These are phyloP conservation scores for Staphylotrichum longicolle DNA, from an alignment of 495 filamentous ascomycete species.

Conservation along the genomic window DNA sequence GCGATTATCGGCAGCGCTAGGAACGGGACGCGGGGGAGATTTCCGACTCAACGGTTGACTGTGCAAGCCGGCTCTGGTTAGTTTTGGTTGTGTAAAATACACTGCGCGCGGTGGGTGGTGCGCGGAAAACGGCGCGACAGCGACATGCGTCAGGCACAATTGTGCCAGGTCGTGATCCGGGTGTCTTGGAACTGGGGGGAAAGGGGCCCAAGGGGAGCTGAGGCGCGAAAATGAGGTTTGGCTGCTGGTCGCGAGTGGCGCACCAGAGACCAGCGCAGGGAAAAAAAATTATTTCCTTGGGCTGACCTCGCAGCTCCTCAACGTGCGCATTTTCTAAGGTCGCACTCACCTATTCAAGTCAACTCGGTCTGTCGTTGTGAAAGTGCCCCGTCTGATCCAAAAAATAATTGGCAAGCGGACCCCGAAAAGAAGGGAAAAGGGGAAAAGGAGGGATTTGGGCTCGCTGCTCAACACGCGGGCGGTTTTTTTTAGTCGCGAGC, in stretches of 20 bases:
- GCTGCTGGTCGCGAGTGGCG: constrained; percentile 20
- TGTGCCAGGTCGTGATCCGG: constrained; percentile 9
- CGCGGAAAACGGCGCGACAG: constrained; percentile 20
- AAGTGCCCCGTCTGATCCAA: constrained; percentile 19
- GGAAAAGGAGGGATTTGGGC: constrained; percentile 25
- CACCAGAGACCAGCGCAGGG: constrained; percentile 17
- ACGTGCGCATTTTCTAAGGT: constrained; percentile 12
- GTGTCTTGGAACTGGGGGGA: constrained; percentile 14
- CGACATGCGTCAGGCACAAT: constrained; percentile 22
- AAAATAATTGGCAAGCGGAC: constrained; percentile 27
- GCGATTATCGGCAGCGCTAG: constrained; percentile 25
- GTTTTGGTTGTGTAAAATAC: constrained; percentile 14
- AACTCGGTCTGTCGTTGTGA: constrained; percentile 18
- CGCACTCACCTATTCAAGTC: constrained; percentile 24
- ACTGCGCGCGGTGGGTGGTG: constrained; percentile 13
- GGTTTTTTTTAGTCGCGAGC: constrained; percentile 31
- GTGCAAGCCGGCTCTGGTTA: constrained; percentile 14
- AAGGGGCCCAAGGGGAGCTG: constrained; percentile 12
- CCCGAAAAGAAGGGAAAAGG: constrained; percentile 18
- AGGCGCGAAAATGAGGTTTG: constrained; percentile 19
- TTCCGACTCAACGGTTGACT: constrained; percentile 26
- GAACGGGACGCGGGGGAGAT: constrained; percentile 11
- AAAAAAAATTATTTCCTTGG: constrained; percentile 31
- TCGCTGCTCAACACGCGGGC: constrained; percentile 29
- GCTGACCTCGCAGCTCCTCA: constrained; percentile 7